Conservation (phyloP, 441 rosid species). For the Euphorbia corollata region DNA sequence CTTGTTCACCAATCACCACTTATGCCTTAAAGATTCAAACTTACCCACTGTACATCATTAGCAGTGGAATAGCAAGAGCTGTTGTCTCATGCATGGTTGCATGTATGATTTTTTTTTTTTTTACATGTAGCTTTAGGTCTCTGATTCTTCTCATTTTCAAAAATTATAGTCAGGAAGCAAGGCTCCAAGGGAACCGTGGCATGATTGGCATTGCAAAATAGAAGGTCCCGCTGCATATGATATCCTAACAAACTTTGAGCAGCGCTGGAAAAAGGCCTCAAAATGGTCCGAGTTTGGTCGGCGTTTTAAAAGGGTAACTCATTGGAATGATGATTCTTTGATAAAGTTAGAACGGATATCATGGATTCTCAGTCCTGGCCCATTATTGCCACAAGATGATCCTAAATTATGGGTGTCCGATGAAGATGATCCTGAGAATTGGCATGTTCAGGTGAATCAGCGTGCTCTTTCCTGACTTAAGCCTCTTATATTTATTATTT, state of each 20-base stretch:
- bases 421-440: conserved; percentile 52
- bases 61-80: too few relatives aligned
- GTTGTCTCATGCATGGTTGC: too few relatives aligned
- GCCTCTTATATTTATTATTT: too few relatives aligned
- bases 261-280: conserved; percentile 83
- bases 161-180: conserved; percentile 47
- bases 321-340: conserved; percentile 74
- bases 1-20: too few relatives aligned
- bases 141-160: neutral
- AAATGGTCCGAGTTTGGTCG: conserved; percentile 59
- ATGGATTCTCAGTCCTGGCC: conserved; percentile 69
- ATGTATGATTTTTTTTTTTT: neutral
- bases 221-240: conserved; percentile 95
- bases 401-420: conserved; percentile 44
- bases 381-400: conserved; percentile 32
- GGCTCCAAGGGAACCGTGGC: conserved; percentile 86
- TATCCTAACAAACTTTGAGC: conserved; percentile 75
- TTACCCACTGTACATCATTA: too few relatives aligned
- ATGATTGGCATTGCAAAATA: conserved; percentile 76
- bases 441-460: conserved; percentile 64
- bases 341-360: conserved; percentile 77
- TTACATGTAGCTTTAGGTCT: neutral
- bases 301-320: conserved; percentile 51
- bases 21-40: too few relatives aligned
- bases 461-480: conserved; percentile 6